Conservation (phyloP, 1,284 basidiomycete species). For the Moesziomyces antarcticus region DNA sequence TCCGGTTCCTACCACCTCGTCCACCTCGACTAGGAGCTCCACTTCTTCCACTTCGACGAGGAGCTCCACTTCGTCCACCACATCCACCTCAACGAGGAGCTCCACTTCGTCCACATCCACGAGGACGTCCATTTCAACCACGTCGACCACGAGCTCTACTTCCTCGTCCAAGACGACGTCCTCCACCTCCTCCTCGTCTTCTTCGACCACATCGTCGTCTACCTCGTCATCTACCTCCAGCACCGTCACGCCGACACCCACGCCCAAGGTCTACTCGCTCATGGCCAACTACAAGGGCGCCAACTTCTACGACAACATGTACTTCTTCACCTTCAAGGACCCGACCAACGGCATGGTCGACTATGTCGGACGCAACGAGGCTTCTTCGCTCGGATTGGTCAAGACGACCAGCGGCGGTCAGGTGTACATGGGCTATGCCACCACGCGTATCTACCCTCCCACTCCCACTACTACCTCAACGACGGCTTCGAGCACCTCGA, state of each 20-base stretch:
- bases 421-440: conserved; percentile 53
- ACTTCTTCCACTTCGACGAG: conserved; percentile 5
- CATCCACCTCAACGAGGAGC: conserved; percentile 1
- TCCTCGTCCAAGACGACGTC: background rate
- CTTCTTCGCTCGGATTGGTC: conserved; percentile 32
- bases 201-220: conserved; percentile 3
- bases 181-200: background rate
- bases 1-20: conserved; percentile 3
- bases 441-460: conserved; percentile 35
- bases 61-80: background rate
- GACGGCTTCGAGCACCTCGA: conserved; percentile 2
- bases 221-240: conserved; percentile 16
- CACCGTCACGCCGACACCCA: conserved; percentile 19
- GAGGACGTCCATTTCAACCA: background rate
- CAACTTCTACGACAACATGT: conserved; percentile 57
- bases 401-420: conserved; percentile 35
- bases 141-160: too few species aligned
- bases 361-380: conserved; percentile 28
- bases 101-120: conserved; percentile 8
- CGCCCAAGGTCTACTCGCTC: conserved; percentile 39
- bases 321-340: conserved; percentile 55
- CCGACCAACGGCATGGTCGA: conserved; percentile 55
- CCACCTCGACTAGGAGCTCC: conserved; percentile 2
- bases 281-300: conserved; percentile 39
- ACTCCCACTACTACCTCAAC: conserved; percentile 11